Conservation (phyloP, 176 grass and related monocot species). For the Elymus sibiricus region DNA sequence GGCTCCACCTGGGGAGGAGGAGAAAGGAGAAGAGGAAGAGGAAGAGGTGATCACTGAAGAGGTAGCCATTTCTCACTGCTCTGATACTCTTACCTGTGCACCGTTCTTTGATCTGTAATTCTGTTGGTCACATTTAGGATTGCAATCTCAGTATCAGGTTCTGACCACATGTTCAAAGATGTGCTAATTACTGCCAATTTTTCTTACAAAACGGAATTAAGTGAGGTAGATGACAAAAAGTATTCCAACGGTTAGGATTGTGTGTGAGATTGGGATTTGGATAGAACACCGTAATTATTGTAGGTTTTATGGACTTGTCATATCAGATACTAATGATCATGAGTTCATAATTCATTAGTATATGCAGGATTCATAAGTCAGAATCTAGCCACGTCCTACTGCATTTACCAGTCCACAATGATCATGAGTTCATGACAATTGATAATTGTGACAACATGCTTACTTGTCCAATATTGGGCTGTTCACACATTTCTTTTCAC, state of each 20-base stretch:
- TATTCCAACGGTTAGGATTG: neutral
- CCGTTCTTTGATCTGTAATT: neutral
- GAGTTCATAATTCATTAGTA: neutral
- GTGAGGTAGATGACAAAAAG: neutral
- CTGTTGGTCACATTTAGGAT: neutral
- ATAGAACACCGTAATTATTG: neutral
- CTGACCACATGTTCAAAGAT: neutral
- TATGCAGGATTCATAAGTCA: neutral
- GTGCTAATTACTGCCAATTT: neutral
- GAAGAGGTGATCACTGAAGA: constrained; percentile 83
- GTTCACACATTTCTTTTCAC: neutral
- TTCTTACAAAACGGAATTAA: neutral
- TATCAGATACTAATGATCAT: no score
- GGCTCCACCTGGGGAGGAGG: constrained; percentile 31
- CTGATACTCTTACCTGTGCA: neutral
- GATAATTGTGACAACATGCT: neutral
- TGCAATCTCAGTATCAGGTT: neutral
- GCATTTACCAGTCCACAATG: neutral
- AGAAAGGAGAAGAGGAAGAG: constrained; percentile 46
- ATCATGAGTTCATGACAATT: neutral
- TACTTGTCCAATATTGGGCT: neutral
- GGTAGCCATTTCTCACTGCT: constrained; percentile 33
- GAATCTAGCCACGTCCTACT: neutral
- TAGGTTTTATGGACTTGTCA: neutral
- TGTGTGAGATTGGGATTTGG: neutral